A percentile compares a stretch with the other conserved stretches of the same genome.
phyloP scores from a whole-genome alignment of 805 yeast species.

The Sungouiozyma ichnusensis region DNA sequence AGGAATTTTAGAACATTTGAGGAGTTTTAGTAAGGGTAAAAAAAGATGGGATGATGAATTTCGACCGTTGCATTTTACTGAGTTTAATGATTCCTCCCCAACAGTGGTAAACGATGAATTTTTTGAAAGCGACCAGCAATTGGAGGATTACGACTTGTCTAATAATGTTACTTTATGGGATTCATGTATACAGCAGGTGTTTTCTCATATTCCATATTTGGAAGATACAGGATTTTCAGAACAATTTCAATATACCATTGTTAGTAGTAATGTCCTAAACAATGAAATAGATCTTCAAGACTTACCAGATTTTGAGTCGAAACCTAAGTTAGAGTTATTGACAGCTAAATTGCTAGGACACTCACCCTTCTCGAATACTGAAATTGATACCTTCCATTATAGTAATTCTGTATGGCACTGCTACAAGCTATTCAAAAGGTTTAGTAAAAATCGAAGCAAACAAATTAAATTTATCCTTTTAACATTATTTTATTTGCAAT shows the following conservation, averaged over 20 bases:
- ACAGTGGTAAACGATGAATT: slow-evolving; percentile 14
- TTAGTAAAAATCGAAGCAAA: neutral
- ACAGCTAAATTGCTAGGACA: too few species aligned
- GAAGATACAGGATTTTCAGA: slow-evolving; percentile 32
- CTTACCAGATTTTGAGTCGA: too few species aligned
- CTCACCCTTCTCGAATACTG: too few species aligned
- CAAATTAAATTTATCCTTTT: neutral
- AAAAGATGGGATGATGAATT: neutral
- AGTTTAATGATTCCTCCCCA: slow-evolving; percentile 21
- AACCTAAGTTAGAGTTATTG: too few species aligned
- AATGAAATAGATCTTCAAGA: slow-evolving; percentile 14
- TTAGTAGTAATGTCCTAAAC: slow-evolving; percentile 39
- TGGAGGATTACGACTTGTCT: neutral
- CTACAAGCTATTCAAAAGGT: slow-evolving; percentile 1
- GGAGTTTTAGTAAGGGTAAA: neutral
- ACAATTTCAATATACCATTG: slow-evolving; percentile 40
- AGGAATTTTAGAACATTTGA: neutral
- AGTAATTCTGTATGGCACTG: slow-evolving; percentile 3
- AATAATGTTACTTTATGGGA: neutral
- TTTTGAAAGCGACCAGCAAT: slow-evolving; percentile 5
- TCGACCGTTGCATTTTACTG: slow-evolving; percentile 15
- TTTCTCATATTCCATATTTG: slow-evolving; percentile 7
- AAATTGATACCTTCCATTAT: slow-evolving; percentile 7
- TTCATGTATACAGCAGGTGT: slow-evolving; percentile 2
- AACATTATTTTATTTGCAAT: neutral